Evolutionary conservation across 2,329 filamentous ascomycete species (phyloP), one percentile per base, ranked within the genome.

Genomic region (Hyphodiscus sp.): DNA sequence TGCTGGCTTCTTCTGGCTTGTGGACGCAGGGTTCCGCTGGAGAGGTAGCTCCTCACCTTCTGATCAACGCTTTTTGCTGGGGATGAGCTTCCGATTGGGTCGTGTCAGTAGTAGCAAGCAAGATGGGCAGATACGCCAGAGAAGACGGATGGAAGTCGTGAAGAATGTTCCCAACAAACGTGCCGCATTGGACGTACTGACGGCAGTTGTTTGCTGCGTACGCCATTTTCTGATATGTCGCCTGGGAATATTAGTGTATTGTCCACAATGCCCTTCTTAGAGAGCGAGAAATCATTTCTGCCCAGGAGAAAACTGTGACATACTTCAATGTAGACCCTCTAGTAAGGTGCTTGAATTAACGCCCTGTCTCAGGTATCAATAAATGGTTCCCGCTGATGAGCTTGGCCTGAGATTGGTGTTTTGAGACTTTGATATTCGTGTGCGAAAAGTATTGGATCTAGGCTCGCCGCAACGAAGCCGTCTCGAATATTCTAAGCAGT

Each of bases 401-500:
- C 60, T 59, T 51, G 60, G 59, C 47, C 44, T 43, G 38, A 50
- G 23, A 52, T 49, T 54, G 41, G 45, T 47, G 20, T 55, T 30
- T 38, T 56, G 49, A 45, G 44, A 47, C 41, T 45, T 52, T 26
- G 43, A 55, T 38, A 55, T 51, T 61, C 62, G 60, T 63, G 60
- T 60, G 57, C 56, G 57, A 61, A 57, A 51, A 58, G 48, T 58
- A 63, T 56, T 62, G 61, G 60, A 38, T 38, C 13, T n/a, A 38
- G 33, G 2, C 33, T 33, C 13, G 7, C 16, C 13, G 5, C 33
- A 38, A 38, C 16, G 33, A n/a, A 13, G 33, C 33, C 11, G 11
- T 38, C 33, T 38, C 11, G 13, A 38, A 15, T n/a, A 38, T 38
- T 10, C 16, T 10, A 45, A 23, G n/a, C 42, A 45, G 5, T 45